Evolutionary conservation across 306 rosid genomes (phyloP).

Genomic region (Astragalus glycyphyllos): DNA sequence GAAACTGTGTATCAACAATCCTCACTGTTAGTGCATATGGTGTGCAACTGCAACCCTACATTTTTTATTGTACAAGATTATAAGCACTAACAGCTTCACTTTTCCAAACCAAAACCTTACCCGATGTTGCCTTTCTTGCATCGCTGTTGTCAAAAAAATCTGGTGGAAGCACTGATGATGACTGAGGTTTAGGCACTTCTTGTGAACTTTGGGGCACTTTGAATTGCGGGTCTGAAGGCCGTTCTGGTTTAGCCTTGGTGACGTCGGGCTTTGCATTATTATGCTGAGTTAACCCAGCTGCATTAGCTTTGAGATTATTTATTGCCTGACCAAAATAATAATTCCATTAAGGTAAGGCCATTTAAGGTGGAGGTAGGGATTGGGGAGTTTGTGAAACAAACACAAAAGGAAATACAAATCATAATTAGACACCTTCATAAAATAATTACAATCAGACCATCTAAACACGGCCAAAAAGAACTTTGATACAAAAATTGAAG

Average conservation of each 20-base stretch:
- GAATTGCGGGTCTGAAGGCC: slow-evolving; percentile 42
- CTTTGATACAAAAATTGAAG: not conserved
- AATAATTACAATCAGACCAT: not conserved
- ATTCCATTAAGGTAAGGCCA: slow-evolving; percentile 22
- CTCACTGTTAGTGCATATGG: not conserved
- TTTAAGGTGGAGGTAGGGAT: not conserved
- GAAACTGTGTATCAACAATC: slow-evolving; percentile 1
- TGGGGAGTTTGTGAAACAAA: slow-evolving; percentile 15
- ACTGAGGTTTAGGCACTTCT: slow-evolving; percentile 52
- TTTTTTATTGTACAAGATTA: slow-evolving; percentile 23
- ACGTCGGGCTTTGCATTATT: slow-evolving; percentile 56
- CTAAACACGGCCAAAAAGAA: not conserved
- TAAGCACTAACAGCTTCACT: slow-evolving; percentile 6
- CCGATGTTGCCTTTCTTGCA: slow-evolving; percentile 51
- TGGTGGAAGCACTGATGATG: slow-evolving; percentile 74
- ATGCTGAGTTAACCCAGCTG: slow-evolving; percentile 58
- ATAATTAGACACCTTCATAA: not conserved
- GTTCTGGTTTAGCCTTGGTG: slow-evolving; percentile 51
- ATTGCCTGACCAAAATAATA: slow-evolving; percentile 61
- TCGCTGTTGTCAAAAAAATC: slow-evolving; percentile 72
- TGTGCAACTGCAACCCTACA: slow-evolving; percentile 14
- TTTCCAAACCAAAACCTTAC: slow-evolving; percentile 51
- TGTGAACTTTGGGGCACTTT: slow-evolving; percentile 44
- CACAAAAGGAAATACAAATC: slow-evolving; percentile 21
- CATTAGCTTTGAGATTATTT: slow-evolving; percentile 69